Conservation (phyloP, 2,329 filamentous ascomycete genomes). For the Clarireedia monteithiana region DNA sequence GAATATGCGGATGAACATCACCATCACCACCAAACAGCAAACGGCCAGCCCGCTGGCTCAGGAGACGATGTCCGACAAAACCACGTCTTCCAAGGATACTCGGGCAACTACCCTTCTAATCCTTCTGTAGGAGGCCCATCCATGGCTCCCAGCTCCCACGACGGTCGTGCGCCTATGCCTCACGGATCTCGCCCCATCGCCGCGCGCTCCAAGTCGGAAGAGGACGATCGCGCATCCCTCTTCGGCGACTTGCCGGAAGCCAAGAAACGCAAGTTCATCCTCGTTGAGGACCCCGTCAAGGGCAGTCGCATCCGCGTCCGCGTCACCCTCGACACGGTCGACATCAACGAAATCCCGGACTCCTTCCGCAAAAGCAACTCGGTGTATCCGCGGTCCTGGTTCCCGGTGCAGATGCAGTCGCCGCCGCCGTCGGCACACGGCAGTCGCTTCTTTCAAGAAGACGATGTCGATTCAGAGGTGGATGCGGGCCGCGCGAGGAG, state of each 20-base stretch:
- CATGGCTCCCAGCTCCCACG: conserved; percentile 47
- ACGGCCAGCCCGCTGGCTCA: conserved; percentile 42
- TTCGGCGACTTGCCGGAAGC: conserved; percentile 85
- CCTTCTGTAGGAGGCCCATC: conserved; percentile 47
- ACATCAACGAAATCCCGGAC: conserved; percentile 93
- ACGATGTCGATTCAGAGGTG: conserved; percentile 50
- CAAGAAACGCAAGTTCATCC: conserved; percentile 92
- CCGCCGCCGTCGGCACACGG: conserved; percentile 70
- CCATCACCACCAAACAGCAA: conserved; percentile 57
- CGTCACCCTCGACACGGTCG: conserved; percentile 85
- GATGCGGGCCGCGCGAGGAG: conserved; percentile 20
- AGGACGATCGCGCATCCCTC: conserved; percentile 55
- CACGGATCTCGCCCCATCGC: conserved; percentile 34
- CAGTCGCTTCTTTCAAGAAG: conserved; percentile 66
- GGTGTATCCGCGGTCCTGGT: conserved; percentile 87
- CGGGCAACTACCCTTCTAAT: conserved; percentile 53
- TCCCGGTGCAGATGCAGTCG: conserved; percentile 86
- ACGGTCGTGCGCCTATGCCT: conserved; percentile 43
- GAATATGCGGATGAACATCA: conserved; percentile 57
- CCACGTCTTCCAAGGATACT: conserved; percentile 68
- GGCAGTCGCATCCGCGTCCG: conserved; percentile 78
- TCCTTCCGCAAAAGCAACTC: conserved; percentile 86
- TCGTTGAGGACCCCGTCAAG: conserved; percentile 83
- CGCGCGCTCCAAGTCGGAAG: conserved; percentile 22
- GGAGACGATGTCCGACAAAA: conserved; percentile 62